A percentile compares a stretch with the other conserved stretches of the same genome.
phyloP scores from a whole-genome alignment of 495 filamentous ascomycete species.

The Pyrenula aspistea region DNA sequence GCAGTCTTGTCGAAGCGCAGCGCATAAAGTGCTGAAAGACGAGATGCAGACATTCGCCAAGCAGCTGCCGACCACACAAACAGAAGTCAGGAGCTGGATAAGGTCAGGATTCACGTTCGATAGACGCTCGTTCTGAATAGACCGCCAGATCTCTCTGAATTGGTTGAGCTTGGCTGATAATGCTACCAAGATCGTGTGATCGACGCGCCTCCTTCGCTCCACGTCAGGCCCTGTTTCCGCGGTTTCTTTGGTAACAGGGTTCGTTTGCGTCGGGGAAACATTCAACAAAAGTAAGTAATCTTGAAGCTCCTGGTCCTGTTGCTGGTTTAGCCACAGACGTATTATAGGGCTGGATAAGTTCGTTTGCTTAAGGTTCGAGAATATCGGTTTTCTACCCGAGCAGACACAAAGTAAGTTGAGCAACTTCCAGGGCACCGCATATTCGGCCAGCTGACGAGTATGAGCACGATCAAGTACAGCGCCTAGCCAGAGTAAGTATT shows the following conservation, averaged over 20 bases:
- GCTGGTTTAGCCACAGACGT: constrained; percentile 24
- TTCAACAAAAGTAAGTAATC: constrained; percentile 23
- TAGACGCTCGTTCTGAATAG: constrained; percentile 24
- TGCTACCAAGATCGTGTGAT: constrained; percentile 30
- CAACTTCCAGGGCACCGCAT: neutral
- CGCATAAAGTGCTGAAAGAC: constrained; percentile 12
- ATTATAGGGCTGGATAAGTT: constrained; percentile 19
- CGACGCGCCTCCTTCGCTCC: constrained; percentile 24
- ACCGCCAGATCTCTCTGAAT: constrained; percentile 32
- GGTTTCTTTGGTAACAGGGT: constrained; percentile 15
- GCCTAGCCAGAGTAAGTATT: neutral
- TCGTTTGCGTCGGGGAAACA: constrained; percentile 13
- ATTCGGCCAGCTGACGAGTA: neutral
- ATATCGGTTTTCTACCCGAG: constrained; percentile 21
- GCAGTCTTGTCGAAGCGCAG: constrained; percentile 20
- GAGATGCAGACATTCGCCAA: constrained; percentile 23
- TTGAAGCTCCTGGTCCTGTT: constrained; percentile 20
- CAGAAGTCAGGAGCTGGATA: constrained; percentile 33
- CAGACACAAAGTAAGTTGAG: constrained; percentile 11
- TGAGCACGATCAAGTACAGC: neutral
- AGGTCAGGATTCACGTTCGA: constrained; percentile 33
- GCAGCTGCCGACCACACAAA: constrained; percentile 25
- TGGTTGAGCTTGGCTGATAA: constrained; percentile 29
- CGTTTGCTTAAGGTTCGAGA: constrained; percentile 10
- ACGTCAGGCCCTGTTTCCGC: neutral